Conservation (phyloP, 108 stramenopile genomes). For the Nannochloropsis granulata region DNA sequence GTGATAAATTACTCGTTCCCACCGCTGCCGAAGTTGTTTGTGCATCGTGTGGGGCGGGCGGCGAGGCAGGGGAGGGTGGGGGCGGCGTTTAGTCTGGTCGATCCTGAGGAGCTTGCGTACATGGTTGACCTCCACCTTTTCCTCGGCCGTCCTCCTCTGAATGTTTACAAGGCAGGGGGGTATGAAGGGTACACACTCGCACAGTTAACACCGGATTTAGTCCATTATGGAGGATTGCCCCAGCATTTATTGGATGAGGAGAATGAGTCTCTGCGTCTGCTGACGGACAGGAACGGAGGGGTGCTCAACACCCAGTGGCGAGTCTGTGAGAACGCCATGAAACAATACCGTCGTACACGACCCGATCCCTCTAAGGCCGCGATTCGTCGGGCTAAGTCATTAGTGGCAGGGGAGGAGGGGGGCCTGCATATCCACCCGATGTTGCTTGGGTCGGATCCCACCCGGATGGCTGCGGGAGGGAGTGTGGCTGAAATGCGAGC, state of each 20-base stretch:
- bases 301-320: slow-evolving; percentile 1
- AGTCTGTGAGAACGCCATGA: slow-evolving; percentile 55
- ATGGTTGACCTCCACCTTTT: slow-evolving; percentile 92
- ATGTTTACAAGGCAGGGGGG: slow-evolving; percentile 1
- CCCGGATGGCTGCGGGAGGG: not conserved
- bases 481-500: not conserved
- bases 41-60: slow-evolving; percentile 85
- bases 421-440: not conserved
- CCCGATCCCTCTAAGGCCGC: slow-evolving; percentile 53
- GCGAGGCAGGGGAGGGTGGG: slow-evolving; percentile 78
- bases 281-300: slow-evolving; percentile 42
- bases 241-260: slow-evolving; percentile 73
- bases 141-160: slow-evolving; percentile 56
- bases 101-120: slow-evolving; percentile 92
- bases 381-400: slow-evolving; percentile 4
- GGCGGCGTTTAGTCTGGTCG: slow-evolving; percentile 73
- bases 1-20: slow-evolving; percentile 95
- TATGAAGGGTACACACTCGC: slow-evolving; percentile 48
- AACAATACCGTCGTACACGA: slow-evolving; percentile 79
- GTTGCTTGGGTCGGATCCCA: slow-evolving; percentile 10
- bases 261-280: slow-evolving; percentile 68
- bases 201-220: slow-evolving; percentile 88
- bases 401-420: not conserved
- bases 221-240: slow-evolving; percentile 88
- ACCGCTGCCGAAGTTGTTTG: slow-evolving; percentile 77